Base-by-base conservation (phyloP, 768 basidiomycete species). In the Rossbeevera mucosa region DNA sequence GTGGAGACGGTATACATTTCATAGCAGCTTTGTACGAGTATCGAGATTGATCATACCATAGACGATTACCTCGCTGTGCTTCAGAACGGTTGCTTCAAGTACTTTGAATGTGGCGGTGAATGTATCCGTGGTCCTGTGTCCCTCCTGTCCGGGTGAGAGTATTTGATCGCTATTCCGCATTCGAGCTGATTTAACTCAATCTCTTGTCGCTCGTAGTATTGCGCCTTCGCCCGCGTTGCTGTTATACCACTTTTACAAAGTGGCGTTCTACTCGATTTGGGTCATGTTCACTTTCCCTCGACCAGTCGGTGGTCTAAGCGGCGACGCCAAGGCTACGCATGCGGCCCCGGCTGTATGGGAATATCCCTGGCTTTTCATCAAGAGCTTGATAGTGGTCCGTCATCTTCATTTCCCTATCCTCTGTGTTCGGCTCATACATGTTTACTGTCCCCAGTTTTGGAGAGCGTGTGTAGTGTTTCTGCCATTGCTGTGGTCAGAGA, bases 211-310 rank as follows among this genome's bases (percentile, higher is more conserved):
- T 28, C 22, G 2, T 63, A 95, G 94, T 12, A 80, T 95, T 53
- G 76, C 80, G 1, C 86, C 90, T 5, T 86, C 88, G n/a, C 91
- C 94, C 0, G 55, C 80, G 11, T 73, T 92, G 42, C 82, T 99
- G 18, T 82, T 86, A 58, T 82, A 80, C 63, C 96, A 98, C 74
- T 99, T 99, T 74, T 99, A 95, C 77, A 74, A 80, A 24, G 96
- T 99, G 58, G 96, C 96, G 0, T 80, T 99, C 58, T 99, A 96
- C 72, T 85, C 94, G 2, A 86, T 97, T 64, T 98, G 86, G 82
- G 76, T 88, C 47, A 77, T 96, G 71, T 94, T 97, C 70, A 86
- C 83, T 8, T 82, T 76, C 50, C 77, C 80, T 42, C 72, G 70
- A 12, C 65, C 71, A 9, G 29, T 48, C 5, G 7, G 25, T 13